Evolutionary conservation across 2,329 filamentous ascomycete genomes (phyloP), one percentile per base, ranked within the genome.

Genomic region (Xylaria multiplex): DNA sequence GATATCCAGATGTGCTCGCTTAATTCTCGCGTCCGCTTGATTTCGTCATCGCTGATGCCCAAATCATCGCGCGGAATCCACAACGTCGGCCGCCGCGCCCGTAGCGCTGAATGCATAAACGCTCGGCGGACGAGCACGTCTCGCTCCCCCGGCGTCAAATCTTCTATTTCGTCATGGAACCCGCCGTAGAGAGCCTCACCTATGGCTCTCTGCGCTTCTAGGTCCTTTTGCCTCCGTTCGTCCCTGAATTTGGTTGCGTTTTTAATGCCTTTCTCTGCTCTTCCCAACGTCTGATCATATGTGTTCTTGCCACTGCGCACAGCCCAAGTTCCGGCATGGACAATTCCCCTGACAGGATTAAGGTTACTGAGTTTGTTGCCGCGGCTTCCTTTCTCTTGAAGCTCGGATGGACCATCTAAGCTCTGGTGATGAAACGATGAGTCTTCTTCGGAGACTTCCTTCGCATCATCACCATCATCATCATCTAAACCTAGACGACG

Each of bases 1-100:
- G 92, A 97, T 76, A 98, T 93, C 92, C 93, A 97, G 59, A 98
- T 91, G 68, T 88, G 84, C 65, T 92, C 88, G 75, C 90, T 95
- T 77, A 93, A 91, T 54, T 85, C 84, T 70, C 90, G 86, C 6
- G 93, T 97, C 42, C 92, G 85, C 74, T 85, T 85, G 50, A 98
- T 91, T 81, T 99, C 96, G 72, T 98, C 95, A 72, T 97, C 93
- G 70, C 92, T 93, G 64, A 99, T 87, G 5, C 96, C 96, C 5
- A 98, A 79, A 71, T 96, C 91, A 75, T 99, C 96, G 11, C 91
- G 88, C 0, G 96, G 96, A 50, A 99, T 92, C 96, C 96, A 99
- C 30, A 99, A 90, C 0, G 92, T 93, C 0, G 96, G 96, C 59
- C 93, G 86, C 59, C 91, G 88, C 1, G 94, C 92, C 8, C 96